Conservation (phyloP, 495 filamentous ascomycete genomes). For the Lophiostoma macrostomum region DNA sequence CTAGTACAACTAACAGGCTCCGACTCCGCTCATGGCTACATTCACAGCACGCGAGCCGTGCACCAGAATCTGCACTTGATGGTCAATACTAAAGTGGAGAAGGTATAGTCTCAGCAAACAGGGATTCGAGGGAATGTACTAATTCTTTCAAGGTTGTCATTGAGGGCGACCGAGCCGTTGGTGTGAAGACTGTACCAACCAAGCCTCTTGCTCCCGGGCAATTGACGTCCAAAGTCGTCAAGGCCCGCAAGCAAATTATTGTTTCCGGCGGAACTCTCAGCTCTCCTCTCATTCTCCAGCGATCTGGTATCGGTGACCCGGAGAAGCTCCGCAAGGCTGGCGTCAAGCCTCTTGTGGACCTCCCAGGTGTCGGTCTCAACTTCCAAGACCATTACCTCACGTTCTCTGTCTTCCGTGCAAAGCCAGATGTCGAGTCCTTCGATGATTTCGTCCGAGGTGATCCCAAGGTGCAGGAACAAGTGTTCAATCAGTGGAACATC, state of each 20-base stretch:
- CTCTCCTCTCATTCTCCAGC: constrained; percentile 74
- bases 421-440: constrained; percentile 74
- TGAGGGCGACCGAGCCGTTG: constrained; percentile 50
- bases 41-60: constrained; percentile 40
- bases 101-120: no score
- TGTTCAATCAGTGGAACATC: constrained; percentile 67
- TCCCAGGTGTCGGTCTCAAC: constrained; percentile 79
- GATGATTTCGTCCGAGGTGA: constrained; percentile 78
- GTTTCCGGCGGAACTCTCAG: constrained; percentile 77
- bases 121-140: no score
- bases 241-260: constrained; percentile 73
- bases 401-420: constrained; percentile 71
- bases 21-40: constrained; percentile 62
- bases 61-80: constrained; percentile 70
- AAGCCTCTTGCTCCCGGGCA: constrained; percentile 48
- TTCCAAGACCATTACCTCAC: constrained; percentile 87
- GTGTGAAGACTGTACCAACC: constrained; percentile 38
- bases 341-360: constrained; percentile 66
- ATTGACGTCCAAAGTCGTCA: constrained; percentile 41
- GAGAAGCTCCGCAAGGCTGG: constrained; percentile 68
- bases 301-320: constrained; percentile 69
- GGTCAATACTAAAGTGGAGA: constrained; percentile 71
- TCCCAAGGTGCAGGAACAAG: constrained; percentile 53
- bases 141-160: constrained; percentile 53
- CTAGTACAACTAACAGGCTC: no score